Evolutionary conservation across 768 basidiomycete genomes (phyloP), one percentile per base, ranked within the genome.

Genomic region (Leccinum pellstonianum): DNA sequence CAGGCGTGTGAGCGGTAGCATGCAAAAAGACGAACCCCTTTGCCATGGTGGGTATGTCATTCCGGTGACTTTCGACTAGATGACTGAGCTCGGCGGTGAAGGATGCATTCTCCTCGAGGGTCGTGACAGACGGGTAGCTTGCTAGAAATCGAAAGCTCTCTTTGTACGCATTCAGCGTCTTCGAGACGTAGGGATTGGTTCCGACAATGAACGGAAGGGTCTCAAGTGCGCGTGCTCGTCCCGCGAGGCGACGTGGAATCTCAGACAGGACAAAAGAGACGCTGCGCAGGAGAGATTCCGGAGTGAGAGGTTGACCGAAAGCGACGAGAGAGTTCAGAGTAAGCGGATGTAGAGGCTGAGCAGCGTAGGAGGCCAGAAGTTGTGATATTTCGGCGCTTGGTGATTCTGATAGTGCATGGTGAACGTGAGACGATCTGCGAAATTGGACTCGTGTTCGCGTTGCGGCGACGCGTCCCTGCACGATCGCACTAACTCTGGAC

Each of bases 11-110:
- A 10, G 50, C 43, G 46, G 29, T n/a, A 21, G 60, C 47, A 31
- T 60, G 25, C 27, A 54, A n/a, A 57, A 62, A 37, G 61, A 71
- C 71, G 54, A 62, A 87, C 91, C 93, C 93, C 75, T 93, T 93
- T 3, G 93, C 93, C 83, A 95, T 84, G 14, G 88, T 89, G 1
- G 93, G 93, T 53, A 95, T 91, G 70, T 95, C 94, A 73, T 95
- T 88, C 1, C 88, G 82, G 69, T 95, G 93, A 55, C 81, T 79
- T 60, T 84, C 83, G 4, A 95, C 92, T 19, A 95, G 75, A 37
- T 80, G 78, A 47, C 85, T 83, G n/a, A 95, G 78, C 61, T 85
- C 79, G 53, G 82, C 79, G 1, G 87, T 83, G 64, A 95, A 93
- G 15, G 73, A 70, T 5, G 78, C 77, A 63, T 95, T 95, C 61